These are phyloP conservation scores for Penicillium capsulatum DNA, from an alignment of 2,329 filamentous ascomycete species.

Conservation along the genomic window DNA sequence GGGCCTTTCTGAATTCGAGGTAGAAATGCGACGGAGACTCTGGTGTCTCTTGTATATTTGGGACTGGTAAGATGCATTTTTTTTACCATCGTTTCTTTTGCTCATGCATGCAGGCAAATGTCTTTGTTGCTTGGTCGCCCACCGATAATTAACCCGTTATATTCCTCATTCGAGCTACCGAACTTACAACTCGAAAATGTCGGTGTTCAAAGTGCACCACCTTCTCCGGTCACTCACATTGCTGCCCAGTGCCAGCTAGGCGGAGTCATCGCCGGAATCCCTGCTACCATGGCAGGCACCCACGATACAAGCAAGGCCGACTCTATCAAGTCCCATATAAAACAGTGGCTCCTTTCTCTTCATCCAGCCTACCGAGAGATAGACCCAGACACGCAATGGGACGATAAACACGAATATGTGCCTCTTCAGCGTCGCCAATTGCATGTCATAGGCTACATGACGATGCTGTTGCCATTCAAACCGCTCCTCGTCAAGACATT, in stretches of 20 bases:
- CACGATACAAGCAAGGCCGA: constrained; percentile 23
- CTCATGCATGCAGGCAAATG: constrained; percentile 46
- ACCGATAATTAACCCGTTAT: constrained; percentile 42
- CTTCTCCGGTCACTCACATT: constrained; percentile 46
- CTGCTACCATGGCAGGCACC: constrained; percentile 10
- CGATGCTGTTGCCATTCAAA: constrained; percentile 47
- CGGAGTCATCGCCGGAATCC: constrained; percentile 25
- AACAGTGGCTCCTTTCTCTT: constrained; percentile 45
- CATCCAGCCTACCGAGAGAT: constrained; percentile 41
- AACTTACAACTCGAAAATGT: constrained; percentile 35
- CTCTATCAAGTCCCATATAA: constrained; percentile 31
- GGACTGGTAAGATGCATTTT: constrained; percentile 49
- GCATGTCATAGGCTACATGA: constrained; percentile 45
- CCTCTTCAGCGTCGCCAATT: constrained; percentile 47
- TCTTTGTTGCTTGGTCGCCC: constrained; percentile 44
- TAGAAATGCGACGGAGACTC: constrained; percentile 46
- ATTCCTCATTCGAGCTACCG: constrained; percentile 40
- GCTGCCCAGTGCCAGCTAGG: constrained; percentile 40
- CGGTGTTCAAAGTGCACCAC: constrained; percentile 32
- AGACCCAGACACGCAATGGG: constrained; percentile 42
- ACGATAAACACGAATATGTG: constrained; percentile 43
- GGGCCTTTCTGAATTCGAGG: constrained; percentile 44
- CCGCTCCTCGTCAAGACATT: constrained; percentile 41
- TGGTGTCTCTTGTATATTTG: constrained; percentile 48
- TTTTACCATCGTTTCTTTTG: too few species aligned